phyloP scores from a whole-genome alignment of 2,329 filamentous ascomycete genomes.

The Spiromastix sp. region DNA sequence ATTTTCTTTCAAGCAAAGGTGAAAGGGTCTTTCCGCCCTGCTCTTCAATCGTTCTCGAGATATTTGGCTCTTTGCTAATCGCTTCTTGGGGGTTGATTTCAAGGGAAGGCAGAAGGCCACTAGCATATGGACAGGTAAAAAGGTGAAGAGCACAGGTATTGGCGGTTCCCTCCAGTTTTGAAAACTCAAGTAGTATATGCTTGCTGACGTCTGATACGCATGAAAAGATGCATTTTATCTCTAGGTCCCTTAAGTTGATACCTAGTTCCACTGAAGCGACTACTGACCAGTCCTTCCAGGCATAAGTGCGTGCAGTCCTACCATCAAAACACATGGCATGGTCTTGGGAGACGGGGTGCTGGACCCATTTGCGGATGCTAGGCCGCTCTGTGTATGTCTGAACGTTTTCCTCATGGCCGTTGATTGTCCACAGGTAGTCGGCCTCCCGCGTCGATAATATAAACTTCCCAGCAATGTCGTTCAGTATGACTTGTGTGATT shows the following conservation, averaged over 20 bases:
- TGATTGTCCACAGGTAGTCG: conserved; percentile 21
- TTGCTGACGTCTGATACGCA: conserved; percentile 8
- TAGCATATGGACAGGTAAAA: too few relatives aligned
- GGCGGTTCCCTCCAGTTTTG: conserved; percentile 11
- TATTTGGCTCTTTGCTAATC: too few relatives aligned
- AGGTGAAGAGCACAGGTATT: conserved; percentile 7
- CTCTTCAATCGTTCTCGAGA: too few relatives aligned
- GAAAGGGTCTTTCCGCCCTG: too few relatives aligned
- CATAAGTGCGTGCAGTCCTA: conserved; percentile 14
- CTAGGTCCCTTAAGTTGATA: conserved; percentile 7
- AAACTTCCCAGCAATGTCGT: conserved; percentile 18
- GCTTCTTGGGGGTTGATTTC: not conserved
- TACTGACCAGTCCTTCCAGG: conserved; percentile 21
- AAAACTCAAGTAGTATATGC: conserved; percentile 15
- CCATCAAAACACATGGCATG: conserved; percentile 22
- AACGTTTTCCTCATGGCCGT: conserved; percentile 15
- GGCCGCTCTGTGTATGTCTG: conserved; percentile 11
- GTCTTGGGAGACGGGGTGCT: conserved; percentile 14
- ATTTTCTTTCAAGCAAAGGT: too few relatives aligned
- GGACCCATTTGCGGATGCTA: conserved; percentile 15
- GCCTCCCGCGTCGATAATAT: conserved; percentile 23
- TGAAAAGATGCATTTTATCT: conserved; percentile 15
- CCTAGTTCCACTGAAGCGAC: conserved; percentile 10
- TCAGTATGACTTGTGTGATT: conserved; percentile 19
- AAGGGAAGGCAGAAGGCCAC: not conserved